Evolutionary conservation across 1,284 basidiomycete genomes (phyloP), one percentile per base, ranked within the genome.

Genomic region (Xerocomus amazonicus): DNA sequence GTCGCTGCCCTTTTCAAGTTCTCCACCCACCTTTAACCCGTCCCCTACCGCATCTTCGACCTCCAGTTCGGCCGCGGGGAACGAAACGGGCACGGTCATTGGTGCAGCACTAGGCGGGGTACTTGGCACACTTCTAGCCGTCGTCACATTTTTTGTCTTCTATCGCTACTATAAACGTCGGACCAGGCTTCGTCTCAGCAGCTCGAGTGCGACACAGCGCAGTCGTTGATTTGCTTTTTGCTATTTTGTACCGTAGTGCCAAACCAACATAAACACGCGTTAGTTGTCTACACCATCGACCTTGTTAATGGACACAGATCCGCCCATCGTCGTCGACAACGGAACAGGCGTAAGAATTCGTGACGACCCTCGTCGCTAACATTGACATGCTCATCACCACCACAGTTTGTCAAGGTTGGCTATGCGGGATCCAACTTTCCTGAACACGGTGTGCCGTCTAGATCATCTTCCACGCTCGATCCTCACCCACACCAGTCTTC

Each of bases 351-450:
- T 96, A 73, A 70, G 90, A 72, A 16, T 23, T 31, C 26, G 42
- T 43, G 38, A 32, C 3, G 7, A 33, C 35, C 13, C 43, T 17
- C 53, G 29, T 27, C 42, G 9, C 43, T 38, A 48, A 35, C 16
- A 13, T 37, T 6, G 29, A 31, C 6, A 31, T 31, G 12, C 19
- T 26, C 8, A 46, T 29, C 6, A 55, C 34, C 50, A 31, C 38
- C 48, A 54, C 71, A 96, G 92, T 97, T 96, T 68, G 96, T 99
- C 65, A 99, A 98, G 80, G 94, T 96, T 42, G 96, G 96, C 52
- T 99, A 92, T 68, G 95, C 94, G 52, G 97, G 94, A 55, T 94
- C 92, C 60, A 97, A 99, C 78, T 99, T 99, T 70, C 97, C 97
- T 53, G 92, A 96, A 74, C 88, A 97, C 81, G 92, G 92, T 91